Conservation (phyloP, 148 eudicot species). For the Dysphania ambrosioides region DNA sequence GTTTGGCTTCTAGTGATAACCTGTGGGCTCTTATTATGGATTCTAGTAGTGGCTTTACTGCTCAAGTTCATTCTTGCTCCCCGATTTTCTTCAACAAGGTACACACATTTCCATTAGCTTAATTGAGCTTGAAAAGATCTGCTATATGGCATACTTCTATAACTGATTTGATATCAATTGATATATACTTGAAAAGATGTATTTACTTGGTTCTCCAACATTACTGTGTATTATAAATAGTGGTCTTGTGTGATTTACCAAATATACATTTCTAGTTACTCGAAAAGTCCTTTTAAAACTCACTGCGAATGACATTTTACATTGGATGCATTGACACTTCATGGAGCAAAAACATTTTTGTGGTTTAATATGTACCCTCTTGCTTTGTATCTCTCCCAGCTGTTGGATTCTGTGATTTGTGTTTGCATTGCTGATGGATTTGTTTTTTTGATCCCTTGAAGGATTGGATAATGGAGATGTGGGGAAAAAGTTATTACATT, state of each 20-base stretch:
- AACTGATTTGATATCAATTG: background rate
- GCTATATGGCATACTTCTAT: background rate
- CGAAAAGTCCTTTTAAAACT: background rate
- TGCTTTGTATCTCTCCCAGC: background rate
- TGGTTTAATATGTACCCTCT: background rate
- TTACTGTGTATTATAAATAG: background rate
- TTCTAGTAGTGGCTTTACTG: slow-evolving; percentile 77
- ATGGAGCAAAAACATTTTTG: background rate
- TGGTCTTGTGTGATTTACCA: background rate
- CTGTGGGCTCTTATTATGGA: slow-evolving; percentile 96
- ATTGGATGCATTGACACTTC: background rate
- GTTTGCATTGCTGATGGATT: background rate
- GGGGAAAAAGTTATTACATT: slow-evolving; percentile 86
- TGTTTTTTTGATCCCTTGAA: slow-evolving; percentile 15
- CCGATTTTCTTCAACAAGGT: slow-evolving; percentile 89
- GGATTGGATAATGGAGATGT: slow-evolving; percentile 97
- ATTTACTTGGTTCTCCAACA: background rate
- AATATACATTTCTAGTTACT: background rate
- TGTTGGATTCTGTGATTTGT: background rate
- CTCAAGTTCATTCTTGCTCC: slow-evolving; percentile 76
- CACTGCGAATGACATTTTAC: background rate
- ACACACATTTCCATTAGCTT: background rate
- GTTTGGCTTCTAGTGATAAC: slow-evolving; percentile 70
- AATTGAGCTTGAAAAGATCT: background rate
- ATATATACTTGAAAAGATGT: background rate